Evolutionary conservation across 805 yeast species (phyloP).

Genomic region (Dipodascus geniculatus): DNA sequence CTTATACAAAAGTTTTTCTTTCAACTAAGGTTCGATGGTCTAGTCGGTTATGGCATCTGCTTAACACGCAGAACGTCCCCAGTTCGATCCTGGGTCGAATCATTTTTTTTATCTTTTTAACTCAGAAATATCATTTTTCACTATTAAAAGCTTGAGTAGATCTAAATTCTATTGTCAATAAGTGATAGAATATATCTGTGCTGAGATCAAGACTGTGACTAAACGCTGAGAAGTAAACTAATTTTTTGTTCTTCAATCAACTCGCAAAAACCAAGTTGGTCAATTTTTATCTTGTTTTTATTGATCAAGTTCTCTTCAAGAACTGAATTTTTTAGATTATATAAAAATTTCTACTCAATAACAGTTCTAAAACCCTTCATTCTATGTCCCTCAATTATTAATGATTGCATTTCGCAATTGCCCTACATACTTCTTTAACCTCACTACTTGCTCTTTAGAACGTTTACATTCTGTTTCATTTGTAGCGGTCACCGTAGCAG

Average conservation of each 20-base stretch:
- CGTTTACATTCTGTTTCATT: neutral
- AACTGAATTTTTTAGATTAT: too few relatives aligned
- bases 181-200: too few relatives aligned
- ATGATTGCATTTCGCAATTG: neutral
- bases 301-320: too few relatives aligned
- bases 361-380: neutral
- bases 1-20: neutral
- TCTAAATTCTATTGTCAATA: too few relatives aligned
- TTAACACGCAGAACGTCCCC: constrained; percentile 99
- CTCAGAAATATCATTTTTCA: too few relatives aligned
- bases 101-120: too few relatives aligned
- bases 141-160: too few relatives aligned
- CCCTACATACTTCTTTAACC: neutral
- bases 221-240: too few relatives aligned
- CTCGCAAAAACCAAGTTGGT: too few relatives aligned
- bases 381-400: neutral
- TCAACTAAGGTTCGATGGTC: constrained; percentile 75
- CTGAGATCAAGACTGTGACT: too few relatives aligned
- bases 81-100: constrained; percentile 99
- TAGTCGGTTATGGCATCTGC: constrained; percentile 99
- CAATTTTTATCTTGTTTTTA: too few relatives aligned
- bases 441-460: neutral
- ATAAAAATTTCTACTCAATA: neutral
- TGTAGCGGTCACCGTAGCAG: neutral
- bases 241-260: too few relatives aligned